A percentile compares a stretch with the other conserved stretches of the same genome.
These are phyloP conservation scores for Phialophora chinensis DNA, from an alignment of 2,329 filamentous ascomycete species.

Conservation along the genomic window DNA sequence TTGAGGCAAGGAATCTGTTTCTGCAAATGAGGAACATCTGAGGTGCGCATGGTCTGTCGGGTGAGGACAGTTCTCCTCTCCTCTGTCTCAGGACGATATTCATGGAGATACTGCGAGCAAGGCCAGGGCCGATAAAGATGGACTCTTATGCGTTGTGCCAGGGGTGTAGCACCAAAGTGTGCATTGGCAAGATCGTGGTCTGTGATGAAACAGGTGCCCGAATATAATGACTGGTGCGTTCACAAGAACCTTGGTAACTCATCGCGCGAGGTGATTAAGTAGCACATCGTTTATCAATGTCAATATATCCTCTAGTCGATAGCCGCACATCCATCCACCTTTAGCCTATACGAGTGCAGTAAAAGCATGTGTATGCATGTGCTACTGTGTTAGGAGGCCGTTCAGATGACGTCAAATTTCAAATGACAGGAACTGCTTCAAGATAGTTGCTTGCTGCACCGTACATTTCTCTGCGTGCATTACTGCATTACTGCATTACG, in stretches of 20 bases:
- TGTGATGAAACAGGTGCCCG: neutral
- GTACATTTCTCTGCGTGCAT: slow-evolving; percentile 2
- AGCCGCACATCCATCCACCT: neutral
- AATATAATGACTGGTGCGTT: neutral
- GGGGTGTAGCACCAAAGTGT: neutral
- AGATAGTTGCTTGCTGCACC: slow-evolving; percentile 6
- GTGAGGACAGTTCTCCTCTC: neutral
- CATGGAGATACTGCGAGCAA: neutral
- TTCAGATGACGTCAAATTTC: neutral
- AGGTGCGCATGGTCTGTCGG: neutral
- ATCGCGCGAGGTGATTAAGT: neutral
- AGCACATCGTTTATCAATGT: neutral
- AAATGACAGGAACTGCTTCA: neutral
- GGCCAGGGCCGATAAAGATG: neutral
- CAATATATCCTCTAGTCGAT: neutral
- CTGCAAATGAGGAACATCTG: neutral
- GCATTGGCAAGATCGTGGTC: neutral
- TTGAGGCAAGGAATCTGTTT: neutral
- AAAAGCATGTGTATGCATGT: too few relatives aligned
- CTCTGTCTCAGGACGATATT: neutral
- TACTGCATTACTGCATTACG: slow-evolving; percentile 10
- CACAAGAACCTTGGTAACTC: neutral
- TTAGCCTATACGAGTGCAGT: too few relatives aligned
- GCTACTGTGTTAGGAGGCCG: too few relatives aligned
- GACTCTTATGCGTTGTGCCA: neutral